A percentile compares a stretch with the other conserved stretches of the same genome.
Evolutionary conservation across 1,284 basidiomycete genomes (phyloP).

Genomic region (Volvariella surrecta): DNA sequence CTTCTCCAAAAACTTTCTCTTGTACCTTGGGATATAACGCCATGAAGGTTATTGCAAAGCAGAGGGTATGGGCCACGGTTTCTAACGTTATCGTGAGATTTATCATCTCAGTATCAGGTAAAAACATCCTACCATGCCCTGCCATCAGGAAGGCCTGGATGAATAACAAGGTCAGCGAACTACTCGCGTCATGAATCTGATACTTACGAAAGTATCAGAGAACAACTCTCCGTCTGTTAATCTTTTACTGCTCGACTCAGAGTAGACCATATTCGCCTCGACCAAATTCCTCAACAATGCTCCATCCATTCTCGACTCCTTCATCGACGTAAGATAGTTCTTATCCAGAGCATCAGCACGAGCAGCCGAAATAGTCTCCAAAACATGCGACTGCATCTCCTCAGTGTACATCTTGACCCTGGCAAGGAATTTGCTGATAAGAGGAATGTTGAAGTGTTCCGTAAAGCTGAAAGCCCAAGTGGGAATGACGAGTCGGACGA

Average conservation of each 20-base stretch:
- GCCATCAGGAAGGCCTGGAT: slow-evolving; percentile 25
- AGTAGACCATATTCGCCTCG: slow-evolving; percentile 32
- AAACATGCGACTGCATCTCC: slow-evolving; percentile 27
- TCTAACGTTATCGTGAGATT: slow-evolving; percentile 19
- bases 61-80: slow-evolving; percentile 35
- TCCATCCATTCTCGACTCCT: slow-evolving; percentile 6
- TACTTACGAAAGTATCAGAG: slow-evolving; percentile 35
- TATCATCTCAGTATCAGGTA: neutral
- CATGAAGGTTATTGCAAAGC: slow-evolving; percentile 30
- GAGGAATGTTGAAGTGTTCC: slow-evolving; percentile 17
- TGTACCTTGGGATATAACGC: slow-evolving; percentile 39
- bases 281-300: slow-evolving; percentile 35
- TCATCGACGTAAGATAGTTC: slow-evolving; percentile 19
- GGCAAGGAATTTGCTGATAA: slow-evolving; percentile 12
- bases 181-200: neutral
- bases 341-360: slow-evolving; percentile 22
- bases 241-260: slow-evolving; percentile 14
- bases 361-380: slow-evolving; percentile 27
- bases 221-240: slow-evolving; percentile 35
- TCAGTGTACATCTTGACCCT: slow-evolving; percentile 22
- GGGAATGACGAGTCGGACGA: slow-evolving; percentile 23
- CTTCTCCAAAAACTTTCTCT: slow-evolving; percentile 31
- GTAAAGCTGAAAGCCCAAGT: slow-evolving; percentile 22
- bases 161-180: neutral
- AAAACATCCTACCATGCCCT: slow-evolving; percentile 23